phyloP scores from a whole-genome alignment of 2,329 filamentous ascomycete species.

The Boeremia exigua region DNA sequence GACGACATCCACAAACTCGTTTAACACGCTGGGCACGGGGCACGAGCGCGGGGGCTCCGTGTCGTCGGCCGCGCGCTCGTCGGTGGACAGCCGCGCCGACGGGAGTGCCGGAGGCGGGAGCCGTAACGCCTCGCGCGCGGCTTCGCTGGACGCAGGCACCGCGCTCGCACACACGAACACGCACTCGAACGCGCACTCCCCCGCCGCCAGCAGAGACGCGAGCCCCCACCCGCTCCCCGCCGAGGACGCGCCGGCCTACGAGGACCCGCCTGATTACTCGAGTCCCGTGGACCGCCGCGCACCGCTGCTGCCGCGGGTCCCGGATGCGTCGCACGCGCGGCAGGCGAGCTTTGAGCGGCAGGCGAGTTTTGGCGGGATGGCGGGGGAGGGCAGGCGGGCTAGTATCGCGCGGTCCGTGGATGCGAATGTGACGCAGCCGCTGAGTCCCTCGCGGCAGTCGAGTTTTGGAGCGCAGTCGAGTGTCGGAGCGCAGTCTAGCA shows the following conservation, averaged over 20 bases:
- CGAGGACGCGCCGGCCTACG: conserved; percentile 49
- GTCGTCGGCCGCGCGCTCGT: conserved; percentile 48
- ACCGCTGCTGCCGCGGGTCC: conserved; percentile 40
- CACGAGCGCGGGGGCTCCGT: conserved; percentile 54
- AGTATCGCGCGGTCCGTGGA: too few relatives aligned
- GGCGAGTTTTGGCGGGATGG: too few relatives aligned
- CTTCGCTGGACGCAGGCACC: too few relatives aligned
- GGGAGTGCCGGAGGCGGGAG: too few relatives aligned
- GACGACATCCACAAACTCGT: conserved; percentile 26
- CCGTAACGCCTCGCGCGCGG: too few relatives aligned
- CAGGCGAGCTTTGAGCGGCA: background rate
- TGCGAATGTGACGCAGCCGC: too few relatives aligned
- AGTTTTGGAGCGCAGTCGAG: too few relatives aligned
- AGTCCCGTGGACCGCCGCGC: conserved; percentile 47
- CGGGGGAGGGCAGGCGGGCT: too few relatives aligned
- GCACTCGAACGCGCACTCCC: too few relatives aligned
- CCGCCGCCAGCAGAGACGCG: conserved; percentile 23
- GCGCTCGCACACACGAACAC: too few relatives aligned
- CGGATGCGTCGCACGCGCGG: background rate
- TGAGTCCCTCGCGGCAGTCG: too few relatives aligned
- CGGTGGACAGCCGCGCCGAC: conserved; percentile 31
- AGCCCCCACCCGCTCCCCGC: conserved; percentile 34
- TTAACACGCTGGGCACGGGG: conserved; percentile 32
- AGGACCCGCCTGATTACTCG: conserved; percentile 58
- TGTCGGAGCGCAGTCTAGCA: too few relatives aligned